phyloP scores from a whole-genome alignment of 163 green algal species.

The Scenedesmus sp. region DNA sequence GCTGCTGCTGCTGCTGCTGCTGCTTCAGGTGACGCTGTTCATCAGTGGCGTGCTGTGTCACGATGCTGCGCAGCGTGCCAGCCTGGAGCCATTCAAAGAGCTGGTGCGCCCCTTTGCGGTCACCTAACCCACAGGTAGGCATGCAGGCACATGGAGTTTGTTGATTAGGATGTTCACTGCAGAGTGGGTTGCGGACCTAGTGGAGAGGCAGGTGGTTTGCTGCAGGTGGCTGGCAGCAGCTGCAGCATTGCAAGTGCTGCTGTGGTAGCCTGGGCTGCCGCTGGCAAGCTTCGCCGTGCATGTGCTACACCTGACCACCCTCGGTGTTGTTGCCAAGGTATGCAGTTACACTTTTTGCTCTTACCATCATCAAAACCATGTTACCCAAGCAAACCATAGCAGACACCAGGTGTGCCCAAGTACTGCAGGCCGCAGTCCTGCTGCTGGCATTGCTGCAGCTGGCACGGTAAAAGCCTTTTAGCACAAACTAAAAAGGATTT shows the following conservation, averaged over 20 bases:
- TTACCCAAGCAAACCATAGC: too few relatives aligned
- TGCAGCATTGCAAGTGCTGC: neutral
- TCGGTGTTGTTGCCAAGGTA: constrained; percentile 32
- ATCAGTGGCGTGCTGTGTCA: too few relatives aligned
- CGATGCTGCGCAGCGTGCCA: too few relatives aligned
- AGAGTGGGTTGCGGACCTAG: too few relatives aligned
- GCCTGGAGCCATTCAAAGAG: too few relatives aligned
- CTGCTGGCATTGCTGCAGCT: constrained; percentile 41
- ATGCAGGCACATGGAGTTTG: neutral
- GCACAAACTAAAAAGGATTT: neutral
- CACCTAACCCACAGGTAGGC: too few relatives aligned
- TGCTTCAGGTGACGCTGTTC: too few relatives aligned
- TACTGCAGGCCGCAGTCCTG: neutral
- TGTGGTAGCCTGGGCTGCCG: neutral
- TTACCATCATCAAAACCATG: too few relatives aligned
- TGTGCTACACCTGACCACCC: constrained; percentile 34
- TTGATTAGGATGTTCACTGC: neutral
- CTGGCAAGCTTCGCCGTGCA: constrained; percentile 10
- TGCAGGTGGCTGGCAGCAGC: constrained; percentile 15
- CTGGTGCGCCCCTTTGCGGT: too few relatives aligned
- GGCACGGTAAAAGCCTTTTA: neutral
- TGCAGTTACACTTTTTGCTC: too few relatives aligned
- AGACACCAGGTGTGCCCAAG: neutral
- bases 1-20: too few relatives aligned
- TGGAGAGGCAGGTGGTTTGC: neutral